These are phyloP conservation scores for Trichoderma gamsii DNA, from an alignment of 495 filamentous ascomycete species.

Conservation along the genomic window DNA sequence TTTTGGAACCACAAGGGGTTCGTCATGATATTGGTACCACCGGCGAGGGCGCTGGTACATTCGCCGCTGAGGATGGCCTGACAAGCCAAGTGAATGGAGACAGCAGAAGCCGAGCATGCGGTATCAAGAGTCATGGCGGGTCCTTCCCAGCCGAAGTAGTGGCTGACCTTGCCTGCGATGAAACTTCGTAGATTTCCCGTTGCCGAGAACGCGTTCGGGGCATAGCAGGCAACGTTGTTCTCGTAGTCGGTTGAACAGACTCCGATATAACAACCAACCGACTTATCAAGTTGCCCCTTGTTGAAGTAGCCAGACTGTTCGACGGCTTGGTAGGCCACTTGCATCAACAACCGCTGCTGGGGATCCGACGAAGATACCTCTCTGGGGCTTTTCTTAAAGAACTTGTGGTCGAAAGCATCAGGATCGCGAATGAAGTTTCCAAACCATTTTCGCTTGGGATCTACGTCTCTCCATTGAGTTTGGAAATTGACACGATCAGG, in stretches of 20 bases:
- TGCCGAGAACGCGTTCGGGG: conserved; percentile 25
- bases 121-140: conserved; percentile 50
- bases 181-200: conserved; percentile 27
- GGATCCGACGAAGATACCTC: conserved; percentile 32
- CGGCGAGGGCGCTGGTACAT: conserved; percentile 36
- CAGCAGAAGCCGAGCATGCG: conserved; percentile 48
- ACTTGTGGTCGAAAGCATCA: conserved; percentile 46
- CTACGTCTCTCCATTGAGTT: conserved; percentile 28
- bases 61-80: conserved; percentile 38
- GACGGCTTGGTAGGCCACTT: conserved; percentile 33
- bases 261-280: conserved; percentile 33
- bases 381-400: conserved; percentile 42
- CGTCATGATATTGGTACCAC: conserved; percentile 27
- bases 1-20: conserved; percentile 30
- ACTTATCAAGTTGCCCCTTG: no score
- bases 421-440: conserved; percentile 42
- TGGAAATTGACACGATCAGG: conserved; percentile 34
- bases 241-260: conserved; percentile 27
- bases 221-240: conserved; percentile 27
- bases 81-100: conserved; percentile 40
- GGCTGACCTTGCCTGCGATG: conserved; percentile 28
- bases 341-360: conserved; percentile 31
- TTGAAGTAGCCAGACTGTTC: conserved; percentile 27
- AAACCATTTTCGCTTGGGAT: conserved; percentile 35
- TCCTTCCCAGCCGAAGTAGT: conserved; percentile 49